Conservation (phyloP, 1,284 basidiomycete species). For the Boletus semigastroideus region DNA sequence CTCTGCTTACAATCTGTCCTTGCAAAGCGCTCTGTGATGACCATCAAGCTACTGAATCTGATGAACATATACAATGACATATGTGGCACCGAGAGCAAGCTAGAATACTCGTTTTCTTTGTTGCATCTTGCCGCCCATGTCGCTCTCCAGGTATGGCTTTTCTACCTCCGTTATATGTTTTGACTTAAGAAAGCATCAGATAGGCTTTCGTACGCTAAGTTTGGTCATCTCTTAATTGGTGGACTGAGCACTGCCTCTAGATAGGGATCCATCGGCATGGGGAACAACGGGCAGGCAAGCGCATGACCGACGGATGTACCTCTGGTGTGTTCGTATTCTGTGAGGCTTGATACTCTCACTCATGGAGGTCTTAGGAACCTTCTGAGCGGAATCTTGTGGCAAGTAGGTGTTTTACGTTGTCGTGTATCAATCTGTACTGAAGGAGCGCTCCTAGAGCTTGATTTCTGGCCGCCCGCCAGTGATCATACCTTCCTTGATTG, state of each 20-base stretch:
- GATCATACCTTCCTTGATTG: constrained; percentile 40
- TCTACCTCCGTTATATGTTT: neutral
- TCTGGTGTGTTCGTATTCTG: neutral
- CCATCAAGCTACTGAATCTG: constrained; percentile 49
- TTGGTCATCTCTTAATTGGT: neutral
- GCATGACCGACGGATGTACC: neutral
- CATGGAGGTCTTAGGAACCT: neutral
- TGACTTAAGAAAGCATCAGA: neutral
- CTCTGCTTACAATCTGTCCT: constrained; percentile 46
- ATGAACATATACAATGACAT: constrained; percentile 52
- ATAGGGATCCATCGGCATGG: neutral
- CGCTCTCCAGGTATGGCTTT: neutral
- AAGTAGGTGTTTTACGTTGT: neutral
- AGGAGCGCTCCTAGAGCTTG: constrained; percentile 33
- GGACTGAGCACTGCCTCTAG: neutral
- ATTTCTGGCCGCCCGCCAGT: constrained; percentile 51
- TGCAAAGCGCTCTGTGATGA: constrained; percentile 42
- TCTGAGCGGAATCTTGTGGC: neutral
- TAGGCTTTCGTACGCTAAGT: neutral
- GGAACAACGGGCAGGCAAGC: neutral
- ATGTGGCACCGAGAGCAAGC: neutral
- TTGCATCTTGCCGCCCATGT: neutral
- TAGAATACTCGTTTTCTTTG: neutral
- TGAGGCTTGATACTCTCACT: neutral
- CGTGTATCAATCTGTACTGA: neutral